Evolutionary conservation across 1,284 basidiomycete genomes (phyloP).

Genomic region (Rhodotorula sp.): DNA sequence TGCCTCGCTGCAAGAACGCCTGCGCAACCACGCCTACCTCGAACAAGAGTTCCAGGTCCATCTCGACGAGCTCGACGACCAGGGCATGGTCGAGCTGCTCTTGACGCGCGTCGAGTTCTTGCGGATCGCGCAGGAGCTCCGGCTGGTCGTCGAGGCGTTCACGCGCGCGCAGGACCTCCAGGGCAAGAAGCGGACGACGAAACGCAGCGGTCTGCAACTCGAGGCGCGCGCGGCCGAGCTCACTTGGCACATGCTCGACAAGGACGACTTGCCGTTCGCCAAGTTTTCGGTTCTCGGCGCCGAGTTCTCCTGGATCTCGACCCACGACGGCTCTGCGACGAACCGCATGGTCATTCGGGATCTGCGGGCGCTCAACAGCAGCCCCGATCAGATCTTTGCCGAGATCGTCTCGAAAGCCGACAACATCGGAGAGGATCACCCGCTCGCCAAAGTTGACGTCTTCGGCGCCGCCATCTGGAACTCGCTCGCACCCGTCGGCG

Average conservation of each 20-base stretch:
- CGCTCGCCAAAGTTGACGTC: conserved; percentile 38
- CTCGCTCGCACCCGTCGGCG: conserved; percentile 83
- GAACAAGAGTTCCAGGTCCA: conserved; percentile 45
- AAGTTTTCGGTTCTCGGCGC: conserved; percentile 80
- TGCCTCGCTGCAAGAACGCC: conserved; percentile 67
- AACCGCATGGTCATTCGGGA: conserved; percentile 76
- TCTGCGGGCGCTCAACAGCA: conserved; percentile 79
- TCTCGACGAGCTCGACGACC: conserved; percentile 53
- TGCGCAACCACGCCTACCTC: conserved; percentile 61
- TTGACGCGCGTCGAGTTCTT: conserved; percentile 69
- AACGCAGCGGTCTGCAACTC: conserved; percentile 68
- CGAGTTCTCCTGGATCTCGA: conserved; percentile 78
- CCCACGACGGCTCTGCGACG: conserved; percentile 82
- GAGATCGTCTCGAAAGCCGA: conserved; percentile 76
- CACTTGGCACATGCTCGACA: conserved; percentile 90
- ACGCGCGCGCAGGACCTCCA: conserved; percentile 69
- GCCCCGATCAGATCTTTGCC: conserved; percentile 76
- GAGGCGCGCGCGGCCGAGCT: conserved; percentile 82
- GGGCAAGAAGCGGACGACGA: conserved; percentile 49
- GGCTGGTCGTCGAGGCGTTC: conserved; percentile 85
- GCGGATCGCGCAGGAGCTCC: conserved; percentile 74
- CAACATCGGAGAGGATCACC: conserved; percentile 43
- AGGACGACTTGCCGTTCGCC: conserved; percentile 69
- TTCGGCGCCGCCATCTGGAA: conserved; percentile 63
- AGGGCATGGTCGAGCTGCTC: conserved; percentile 60